phyloP scores from a whole-genome alignment of 176 grass and related monocot species.

The Chrysopogon serrulatus region DNA sequence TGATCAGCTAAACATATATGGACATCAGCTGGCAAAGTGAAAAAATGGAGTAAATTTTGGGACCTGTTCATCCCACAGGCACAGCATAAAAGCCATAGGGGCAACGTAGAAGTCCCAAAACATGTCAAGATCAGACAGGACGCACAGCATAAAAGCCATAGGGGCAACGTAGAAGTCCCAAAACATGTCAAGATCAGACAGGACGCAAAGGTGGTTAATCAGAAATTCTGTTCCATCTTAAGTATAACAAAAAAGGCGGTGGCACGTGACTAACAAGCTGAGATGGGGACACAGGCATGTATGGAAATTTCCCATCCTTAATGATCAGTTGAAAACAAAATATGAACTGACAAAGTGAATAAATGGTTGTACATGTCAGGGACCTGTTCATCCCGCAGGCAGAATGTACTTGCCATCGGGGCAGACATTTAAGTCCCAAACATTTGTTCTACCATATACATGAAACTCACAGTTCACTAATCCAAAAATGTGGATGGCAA shows the following conservation, averaged over 20 bases:
- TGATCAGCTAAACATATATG: constrained; percentile 35
- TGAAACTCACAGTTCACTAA: background rate
- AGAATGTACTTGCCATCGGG: constrained; percentile 10
- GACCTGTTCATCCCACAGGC: constrained; percentile 28
- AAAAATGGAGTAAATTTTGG: constrained; percentile 25
- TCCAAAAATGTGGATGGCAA: background rate
- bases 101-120: constrained; percentile 30
- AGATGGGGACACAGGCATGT: background rate
- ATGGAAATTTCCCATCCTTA: background rate
- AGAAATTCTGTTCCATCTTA: background rate
- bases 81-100: constrained; percentile 26
- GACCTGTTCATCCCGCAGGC: constrained; percentile 2
- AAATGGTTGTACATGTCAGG: background rate
- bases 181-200: background rate
- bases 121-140: background rate
- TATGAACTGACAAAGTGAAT: background rate
- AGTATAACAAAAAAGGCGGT: background rate
- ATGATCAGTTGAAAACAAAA: background rate
- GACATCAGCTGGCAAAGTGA: constrained; percentile 51
- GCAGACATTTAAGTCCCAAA: constrained; percentile 19
- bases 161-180: constrained; percentile 36
- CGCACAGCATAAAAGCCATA: constrained; percentile 8
- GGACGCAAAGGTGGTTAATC: background rate
- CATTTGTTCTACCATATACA: background rate
- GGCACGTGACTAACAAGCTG: background rate